phyloP scores from a whole-genome alignment of 169 alveolate genomes.

The Cryptosporidium baileyi region DNA sequence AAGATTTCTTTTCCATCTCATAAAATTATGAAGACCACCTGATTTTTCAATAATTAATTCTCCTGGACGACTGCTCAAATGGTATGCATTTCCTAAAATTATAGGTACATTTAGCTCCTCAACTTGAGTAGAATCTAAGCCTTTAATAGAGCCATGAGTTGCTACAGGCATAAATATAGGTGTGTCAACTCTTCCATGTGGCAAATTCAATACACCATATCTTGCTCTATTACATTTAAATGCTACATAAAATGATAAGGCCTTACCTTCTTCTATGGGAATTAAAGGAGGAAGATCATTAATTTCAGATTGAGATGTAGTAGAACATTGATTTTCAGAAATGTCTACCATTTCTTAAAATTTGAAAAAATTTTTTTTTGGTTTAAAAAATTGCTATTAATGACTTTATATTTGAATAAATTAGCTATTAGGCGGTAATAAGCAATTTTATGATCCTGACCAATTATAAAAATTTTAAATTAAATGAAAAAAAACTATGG shows the following conservation, averaged over 20 bases:
- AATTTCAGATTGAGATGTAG: neutral
- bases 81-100: constrained; percentile 95
- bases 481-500: too few relatives aligned
- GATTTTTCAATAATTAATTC: constrained; percentile 85
- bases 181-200: constrained; percentile 94
- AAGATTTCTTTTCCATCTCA: constrained; percentile 91
- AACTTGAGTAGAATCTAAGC: constrained; percentile 80
- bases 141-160: constrained; percentile 96
- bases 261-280: constrained; percentile 16
- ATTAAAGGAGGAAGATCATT: neutral
- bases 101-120: constrained; percentile 85
- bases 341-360: too few relatives aligned
- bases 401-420: too few relatives aligned
- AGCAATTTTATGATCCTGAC: too few relatives aligned
- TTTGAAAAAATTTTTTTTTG: neutral
- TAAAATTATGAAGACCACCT: constrained; percentile 93
- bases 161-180: constrained; percentile 99
- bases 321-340: too few relatives aligned
- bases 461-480: too few relatives aligned
- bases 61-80: constrained; percentile 95
- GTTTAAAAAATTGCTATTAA: too few relatives aligned
- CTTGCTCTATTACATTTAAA: constrained; percentile 86
- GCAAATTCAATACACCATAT: constrained; percentile 89
- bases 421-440: too few relatives aligned
- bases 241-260: constrained; percentile 71